Percentiles rank a stretch among this genome's conserved stretches.
Conservation (phyloP, 2,329 filamentous ascomycete genomes). For the Stromatinia cepivora region DNA sequence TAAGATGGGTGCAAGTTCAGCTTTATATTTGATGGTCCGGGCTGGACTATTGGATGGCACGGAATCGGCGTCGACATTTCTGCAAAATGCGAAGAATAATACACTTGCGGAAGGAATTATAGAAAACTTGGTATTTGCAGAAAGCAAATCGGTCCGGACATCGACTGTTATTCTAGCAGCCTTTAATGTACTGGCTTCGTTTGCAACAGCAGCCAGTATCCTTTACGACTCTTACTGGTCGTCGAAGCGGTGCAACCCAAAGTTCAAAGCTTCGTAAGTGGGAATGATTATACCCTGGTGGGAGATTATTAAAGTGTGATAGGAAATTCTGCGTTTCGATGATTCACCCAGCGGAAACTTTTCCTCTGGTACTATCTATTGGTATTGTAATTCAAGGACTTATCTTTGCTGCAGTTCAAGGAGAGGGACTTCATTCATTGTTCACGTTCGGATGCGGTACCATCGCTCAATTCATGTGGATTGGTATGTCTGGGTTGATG, state of each 20-base stretch:
- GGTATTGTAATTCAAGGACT: slow-evolving; percentile 60
- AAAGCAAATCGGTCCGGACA: slow-evolving; percentile 56
- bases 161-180: slow-evolving; percentile 61
- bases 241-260: slow-evolving; percentile 40
- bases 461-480: slow-evolving; percentile 59
- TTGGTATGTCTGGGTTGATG: slow-evolving; percentile 48
- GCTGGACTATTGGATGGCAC: slow-evolving; percentile 19
- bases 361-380: slow-evolving; percentile 58
- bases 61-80: slow-evolving; percentile 20
- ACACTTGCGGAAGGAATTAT: slow-evolving; percentile 33
- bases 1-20: slow-evolving; percentile 32
- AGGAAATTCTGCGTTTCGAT: slow-evolving; percentile 41
- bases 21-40: slow-evolving; percentile 34
- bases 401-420: slow-evolving; percentile 57
- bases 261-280: slow-evolving; percentile 47
- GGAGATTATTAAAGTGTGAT: slow-evolving; percentile 27
- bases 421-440: slow-evolving; percentile 53
- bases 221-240: slow-evolving; percentile 50
- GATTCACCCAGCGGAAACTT: slow-evolving; percentile 43
- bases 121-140: slow-evolving; percentile 39
- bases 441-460: slow-evolving; percentile 54
- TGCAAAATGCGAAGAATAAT: slow-evolving; percentile 22
- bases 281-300: slow-evolving; percentile 36
- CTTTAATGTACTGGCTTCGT: slow-evolving; percentile 61
- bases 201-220: slow-evolving; percentile 57